Conservation (phyloP, 1,284 basidiomycete genomes). For the Apiotrichum veenhuisii region DNA sequence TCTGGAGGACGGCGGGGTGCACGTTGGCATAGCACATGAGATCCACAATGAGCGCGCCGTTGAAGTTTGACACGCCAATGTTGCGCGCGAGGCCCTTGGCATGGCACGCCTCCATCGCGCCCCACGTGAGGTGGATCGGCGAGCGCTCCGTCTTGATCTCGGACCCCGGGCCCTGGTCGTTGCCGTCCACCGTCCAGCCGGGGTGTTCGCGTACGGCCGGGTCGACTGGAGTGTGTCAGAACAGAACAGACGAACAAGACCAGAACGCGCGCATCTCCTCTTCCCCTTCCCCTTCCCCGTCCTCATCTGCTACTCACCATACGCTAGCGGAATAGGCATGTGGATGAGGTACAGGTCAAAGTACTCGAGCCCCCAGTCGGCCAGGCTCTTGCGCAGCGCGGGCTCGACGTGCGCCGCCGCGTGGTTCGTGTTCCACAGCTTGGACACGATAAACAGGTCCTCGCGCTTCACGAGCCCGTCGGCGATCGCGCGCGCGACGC, state of each 20-base stretch:
- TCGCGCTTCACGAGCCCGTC: conserved; percentile 58
- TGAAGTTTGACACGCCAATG: conserved; percentile 83
- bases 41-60: conserved; percentile 28
- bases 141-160: conserved; percentile 13
- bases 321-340: conserved; percentile 48
- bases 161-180: neutral
- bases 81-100: conserved; percentile 64
- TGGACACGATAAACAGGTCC: conserved; percentile 55
- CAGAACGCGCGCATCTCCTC: no score
- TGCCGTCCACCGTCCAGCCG: conserved; percentile 3
- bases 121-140: conserved; percentile 58
- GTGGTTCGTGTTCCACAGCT: conserved; percentile 72
- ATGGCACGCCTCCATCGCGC: conserved; percentile 65
- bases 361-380: conserved; percentile 65
- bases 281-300: no score
- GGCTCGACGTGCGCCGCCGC: conserved; percentile 14
- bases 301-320: neutral
- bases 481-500: conserved; percentile 56
- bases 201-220: conserved; percentile 6
- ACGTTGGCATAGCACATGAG: conserved; percentile 64
- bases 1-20: conserved; percentile 66
- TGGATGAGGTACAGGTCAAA: conserved; percentile 69
- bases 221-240: conserved; percentile 6
- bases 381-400: conserved; percentile 15
- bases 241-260: no score